These are phyloP conservation scores for Pythium vanterpoolii DNA, from an alignment of 352 stramenopile genomes.

Conservation along the genomic window DNA sequence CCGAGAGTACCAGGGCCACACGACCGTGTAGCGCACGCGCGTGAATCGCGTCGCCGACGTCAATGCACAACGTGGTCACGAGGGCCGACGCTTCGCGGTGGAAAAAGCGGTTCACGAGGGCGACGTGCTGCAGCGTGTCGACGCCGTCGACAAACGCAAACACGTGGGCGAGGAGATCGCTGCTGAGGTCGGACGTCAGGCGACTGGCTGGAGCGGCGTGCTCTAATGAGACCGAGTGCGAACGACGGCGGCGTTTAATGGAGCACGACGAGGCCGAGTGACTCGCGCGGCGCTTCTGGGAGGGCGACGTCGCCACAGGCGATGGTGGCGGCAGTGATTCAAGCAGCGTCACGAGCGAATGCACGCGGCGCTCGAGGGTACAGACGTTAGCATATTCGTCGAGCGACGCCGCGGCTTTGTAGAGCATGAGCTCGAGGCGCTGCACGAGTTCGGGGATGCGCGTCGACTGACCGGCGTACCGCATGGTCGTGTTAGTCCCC, in stretches of 20 bases:
- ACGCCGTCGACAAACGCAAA: slow-evolving; percentile 52
- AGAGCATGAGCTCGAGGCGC: slow-evolving; percentile 77
- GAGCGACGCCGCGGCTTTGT: slow-evolving; percentile 58
- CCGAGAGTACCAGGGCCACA: slow-evolving; percentile 25
- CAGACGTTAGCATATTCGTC: slow-evolving; percentile 61
- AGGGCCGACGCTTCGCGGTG: slow-evolving; percentile 39
- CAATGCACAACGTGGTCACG: slow-evolving; percentile 43
- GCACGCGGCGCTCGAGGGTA: slow-evolving; percentile 65
- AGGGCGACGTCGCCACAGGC: not conserved
- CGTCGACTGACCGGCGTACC: slow-evolving; percentile 17
- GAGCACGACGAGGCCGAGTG: slow-evolving; percentile 16
- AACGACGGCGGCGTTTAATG: slow-evolving; percentile 10
- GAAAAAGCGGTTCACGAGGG: slow-evolving; percentile 49
- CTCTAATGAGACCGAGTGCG: not conserved
- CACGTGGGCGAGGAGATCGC: slow-evolving; percentile 52
- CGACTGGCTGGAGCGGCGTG: not conserved
- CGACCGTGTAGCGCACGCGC: slow-evolving; percentile 17
- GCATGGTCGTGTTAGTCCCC: slow-evolving; percentile 20
- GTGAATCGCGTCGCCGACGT: slow-evolving; percentile 16
- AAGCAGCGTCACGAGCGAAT: slow-evolving; percentile 67
- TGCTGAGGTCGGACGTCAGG: slow-evolving; percentile 48
- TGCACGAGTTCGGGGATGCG: slow-evolving; percentile 53
- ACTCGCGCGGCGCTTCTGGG: slow-evolving; percentile 13
- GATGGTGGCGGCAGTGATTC: slow-evolving; percentile 26
- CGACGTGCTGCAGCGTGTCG: slow-evolving; percentile 40